A percentile compares a stretch with the other conserved stretches of the same genome.
These are phyloP conservation scores for Penium margaritaceum DNA, from an alignment of 139 green algal genomes.

Conservation along the genomic window DNA sequence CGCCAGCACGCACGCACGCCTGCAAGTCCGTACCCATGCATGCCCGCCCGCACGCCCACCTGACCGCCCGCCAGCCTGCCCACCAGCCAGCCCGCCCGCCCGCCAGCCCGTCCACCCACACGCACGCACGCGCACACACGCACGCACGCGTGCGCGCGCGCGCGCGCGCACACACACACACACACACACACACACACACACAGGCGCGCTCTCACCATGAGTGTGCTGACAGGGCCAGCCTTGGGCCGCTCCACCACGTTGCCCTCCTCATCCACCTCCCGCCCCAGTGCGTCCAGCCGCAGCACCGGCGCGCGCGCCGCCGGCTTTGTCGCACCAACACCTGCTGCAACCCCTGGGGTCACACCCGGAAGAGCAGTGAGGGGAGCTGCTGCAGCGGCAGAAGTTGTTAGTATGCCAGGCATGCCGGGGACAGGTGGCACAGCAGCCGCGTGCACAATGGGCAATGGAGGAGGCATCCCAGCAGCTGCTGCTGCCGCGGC, in stretches of 20 bases:
- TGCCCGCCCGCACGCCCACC: too few relatives aligned
- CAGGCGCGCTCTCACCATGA: conserved; percentile 20
- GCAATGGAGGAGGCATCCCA: too few relatives aligned
- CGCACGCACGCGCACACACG: too few relatives aligned
- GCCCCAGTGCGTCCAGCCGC: conserved; percentile 32
- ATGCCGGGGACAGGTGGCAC: neutral
- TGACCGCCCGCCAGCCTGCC: too few relatives aligned
- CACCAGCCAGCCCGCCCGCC: too few relatives aligned
- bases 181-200: neutral
- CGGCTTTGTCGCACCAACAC: neutral
- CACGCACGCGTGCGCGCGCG: too few relatives aligned
- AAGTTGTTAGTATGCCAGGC: neutral
- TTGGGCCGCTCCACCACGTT: conserved; percentile 29
- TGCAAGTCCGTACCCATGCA: too few relatives aligned
- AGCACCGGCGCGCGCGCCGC: conserved; percentile 32
- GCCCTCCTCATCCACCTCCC: conserved; percentile 40
- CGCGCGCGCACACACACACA: too few relatives aligned
- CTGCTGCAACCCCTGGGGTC: neutral
- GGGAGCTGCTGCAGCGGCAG: neutral
- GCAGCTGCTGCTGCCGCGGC: neutral
- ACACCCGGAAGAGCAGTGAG: neutral
- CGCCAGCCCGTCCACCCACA: too few relatives aligned
- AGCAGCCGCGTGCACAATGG: neutral
- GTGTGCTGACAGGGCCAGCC: conserved; percentile 28
- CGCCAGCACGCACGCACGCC: too few relatives aligned